Evolutionary conservation across 2,329 filamentous ascomycete species (phyloP).

Genomic region (Nigrospora osmanthi): DNA sequence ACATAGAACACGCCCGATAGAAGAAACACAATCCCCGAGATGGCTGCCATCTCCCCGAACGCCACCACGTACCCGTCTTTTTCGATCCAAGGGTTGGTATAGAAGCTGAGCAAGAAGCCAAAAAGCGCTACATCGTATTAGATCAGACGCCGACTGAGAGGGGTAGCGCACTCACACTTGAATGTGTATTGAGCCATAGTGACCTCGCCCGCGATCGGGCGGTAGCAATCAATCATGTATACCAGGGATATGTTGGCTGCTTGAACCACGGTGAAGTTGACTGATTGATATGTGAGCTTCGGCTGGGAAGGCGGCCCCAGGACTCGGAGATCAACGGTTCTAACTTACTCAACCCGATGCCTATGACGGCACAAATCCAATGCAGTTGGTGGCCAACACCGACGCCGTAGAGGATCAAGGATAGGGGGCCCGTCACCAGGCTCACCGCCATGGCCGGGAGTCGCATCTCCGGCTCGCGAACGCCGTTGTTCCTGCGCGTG

Average conservation of each 20-base stretch:
- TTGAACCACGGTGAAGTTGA: constrained; percentile 49
- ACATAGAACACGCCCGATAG: constrained; percentile 42
- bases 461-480: constrained; percentile 54
- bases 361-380: constrained; percentile 50
- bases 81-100: constrained; percentile 51
- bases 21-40: constrained; percentile 36
- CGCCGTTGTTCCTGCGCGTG: constrained; percentile 43
- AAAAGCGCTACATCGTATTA: constrained; percentile 33
- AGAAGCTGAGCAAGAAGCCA: constrained; percentile 51
- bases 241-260: constrained; percentile 48
- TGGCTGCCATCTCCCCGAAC: constrained; percentile 51
- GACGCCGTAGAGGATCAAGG: constrained; percentile 36
- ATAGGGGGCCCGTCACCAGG: constrained; percentile 39
- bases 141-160: not conserved
- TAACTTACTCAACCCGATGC: constrained; percentile 40
- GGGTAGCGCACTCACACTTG: constrained; percentile 32
- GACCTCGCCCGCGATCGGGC: constrained; percentile 48
- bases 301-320: too few relatives aligned
- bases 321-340: too few relatives aligned
- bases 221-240: constrained; percentile 50
- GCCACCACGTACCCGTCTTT: constrained; percentile 39
- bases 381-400: constrained; percentile 37
- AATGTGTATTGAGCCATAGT: constrained; percentile 45
- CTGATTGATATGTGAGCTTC: constrained; percentile 14
- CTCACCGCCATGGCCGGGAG: constrained; percentile 44